A percentile compares a stretch with the other conserved stretches of the same genome.
These are phyloP conservation scores for Nevesoporus exiguus DNA, from an alignment of 768 basidiomycete genomes.

Conservation along the genomic window DNA sequence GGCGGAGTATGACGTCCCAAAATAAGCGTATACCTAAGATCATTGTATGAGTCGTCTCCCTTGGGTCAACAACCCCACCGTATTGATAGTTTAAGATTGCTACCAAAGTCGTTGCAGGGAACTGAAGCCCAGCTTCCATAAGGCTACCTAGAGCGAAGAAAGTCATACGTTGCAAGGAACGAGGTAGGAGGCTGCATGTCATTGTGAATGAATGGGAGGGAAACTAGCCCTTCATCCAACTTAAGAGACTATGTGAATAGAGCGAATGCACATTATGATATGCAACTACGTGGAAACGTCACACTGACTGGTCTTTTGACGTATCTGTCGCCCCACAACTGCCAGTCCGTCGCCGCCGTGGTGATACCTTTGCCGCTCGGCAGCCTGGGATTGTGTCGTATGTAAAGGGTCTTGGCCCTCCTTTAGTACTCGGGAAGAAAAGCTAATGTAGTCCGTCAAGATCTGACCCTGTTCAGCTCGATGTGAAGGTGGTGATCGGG, in stretches of 20 bases:
- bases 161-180: too few species aligned
- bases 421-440: too few species aligned
- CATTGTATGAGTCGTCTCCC: too few species aligned
- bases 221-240: neutral
- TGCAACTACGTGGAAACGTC: neutral
- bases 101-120: neutral
- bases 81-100: too few species aligned
- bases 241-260: neutral
- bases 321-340: neutral
- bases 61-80: too few species aligned
- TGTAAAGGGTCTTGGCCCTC: too few species aligned
- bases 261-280: neutral
- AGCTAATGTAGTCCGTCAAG: too few species aligned
- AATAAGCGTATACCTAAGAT: neutral
- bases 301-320: neutral
- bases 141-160: neutral
- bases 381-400: too few species aligned
- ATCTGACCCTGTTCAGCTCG: too few species aligned
- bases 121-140: neutral
- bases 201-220: too few species aligned
- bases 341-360: constrained; percentile 2
- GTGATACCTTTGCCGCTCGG: neutral
- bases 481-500: neutral
- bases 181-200: too few species aligned
- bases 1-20: neutral